These are phyloP conservation scores for Globisporangium viniferum DNA, from an alignment of 352 stramenopile genomes.

Conservation along the genomic window DNA sequence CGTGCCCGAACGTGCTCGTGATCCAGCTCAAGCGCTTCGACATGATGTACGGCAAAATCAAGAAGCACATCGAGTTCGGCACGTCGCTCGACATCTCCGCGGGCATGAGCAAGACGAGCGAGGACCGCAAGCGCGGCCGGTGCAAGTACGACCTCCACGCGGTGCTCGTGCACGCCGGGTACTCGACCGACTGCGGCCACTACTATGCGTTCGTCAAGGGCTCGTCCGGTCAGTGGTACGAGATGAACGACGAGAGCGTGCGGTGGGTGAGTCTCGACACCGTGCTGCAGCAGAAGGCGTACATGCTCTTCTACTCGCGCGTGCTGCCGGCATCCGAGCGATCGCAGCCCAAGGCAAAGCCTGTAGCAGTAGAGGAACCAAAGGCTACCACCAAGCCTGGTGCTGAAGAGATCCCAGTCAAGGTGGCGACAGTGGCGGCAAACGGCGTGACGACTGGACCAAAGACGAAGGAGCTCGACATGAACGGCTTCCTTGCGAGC, in stretches of 20 bases:
- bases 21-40: slow-evolving; percentile 92
- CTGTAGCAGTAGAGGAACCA: slow-evolving; percentile 15
- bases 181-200: slow-evolving; percentile 88
- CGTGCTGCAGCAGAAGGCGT: slow-evolving; percentile 85
- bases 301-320: slow-evolving; percentile 90
- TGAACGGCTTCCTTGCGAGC: slow-evolving; percentile 67
- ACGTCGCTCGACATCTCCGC: slow-evolving; percentile 61
- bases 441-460: slow-evolving; percentile 10
- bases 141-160: slow-evolving; percentile 75
- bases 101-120: slow-evolving; percentile 49
- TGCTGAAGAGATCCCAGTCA: slow-evolving; percentile 13
- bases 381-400: slow-evolving; percentile 11
- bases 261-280: slow-evolving; percentile 85
- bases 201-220: slow-evolving; percentile 91
- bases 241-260: slow-evolving; percentile 91
- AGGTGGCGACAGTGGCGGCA: slow-evolving; percentile 7
- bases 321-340: slow-evolving; percentile 49
- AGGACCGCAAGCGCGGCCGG: slow-evolving; percentile 45
- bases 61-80: slow-evolving; percentile 81
- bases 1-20: slow-evolving; percentile 83
- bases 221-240: slow-evolving; percentile 88
- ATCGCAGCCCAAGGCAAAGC: slow-evolving; percentile 29
- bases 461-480: slow-evolving; percentile 47
- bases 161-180: slow-evolving; percentile 85
- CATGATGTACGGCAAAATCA: slow-evolving; percentile 85